Base-by-base conservation (phyloP, 2,329 filamentous ascomycete genomes). In the Colletotrichum caudatum region DNA sequence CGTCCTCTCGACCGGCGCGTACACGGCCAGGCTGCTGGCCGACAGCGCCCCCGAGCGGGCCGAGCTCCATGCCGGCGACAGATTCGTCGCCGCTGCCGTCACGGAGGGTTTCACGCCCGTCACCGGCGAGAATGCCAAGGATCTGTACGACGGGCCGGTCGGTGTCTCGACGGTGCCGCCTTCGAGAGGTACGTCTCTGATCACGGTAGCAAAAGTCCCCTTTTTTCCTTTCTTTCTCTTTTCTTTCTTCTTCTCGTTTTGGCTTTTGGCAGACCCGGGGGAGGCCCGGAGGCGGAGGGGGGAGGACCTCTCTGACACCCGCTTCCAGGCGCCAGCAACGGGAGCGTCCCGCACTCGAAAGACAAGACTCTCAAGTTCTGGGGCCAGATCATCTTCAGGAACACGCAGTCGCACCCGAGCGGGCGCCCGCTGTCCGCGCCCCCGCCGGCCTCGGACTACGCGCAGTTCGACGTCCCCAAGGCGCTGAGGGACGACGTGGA, bases 81-180 rank as follows among this genome's bases (percentile, higher is more conserved):
- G 85, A 66, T 85, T 87, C 48, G 78, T 85, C 5, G 87, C 88
- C n/a, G 86, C 85, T 0, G 88, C 86, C 0, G 84, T 88, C 0
- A 83, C 83, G 12, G 83, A 85, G 3, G 84, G 82, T 0, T 83
- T 86, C 73, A 84, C 85, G 65, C 80, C 82, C 26, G 78, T 88
- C 26, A 79, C 78, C 2, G 75, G 79, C 3, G 76, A 77, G 5
- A 83, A 87, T 63, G 77, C 81, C 59, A 70, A 80, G 69, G 58
- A 78, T 62, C 79, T 84, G 54, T 75, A 80, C 57, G 73, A 81
- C 51, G 80, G 85, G 46, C 86, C 86, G 0, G 82, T 87, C 0
- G 78, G 86, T 5, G 66, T 69, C 63, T 72, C 64, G 2, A 61
- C 39, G 29, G 71, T 73, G 11, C 71, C 71, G 0, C 64, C 71